A percentile compares a stretch with the other conserved stretches of the same genome.
phyloP scores from a whole-genome alignment of 345 rosid genomes.

The Gossypium stocksii region DNA sequence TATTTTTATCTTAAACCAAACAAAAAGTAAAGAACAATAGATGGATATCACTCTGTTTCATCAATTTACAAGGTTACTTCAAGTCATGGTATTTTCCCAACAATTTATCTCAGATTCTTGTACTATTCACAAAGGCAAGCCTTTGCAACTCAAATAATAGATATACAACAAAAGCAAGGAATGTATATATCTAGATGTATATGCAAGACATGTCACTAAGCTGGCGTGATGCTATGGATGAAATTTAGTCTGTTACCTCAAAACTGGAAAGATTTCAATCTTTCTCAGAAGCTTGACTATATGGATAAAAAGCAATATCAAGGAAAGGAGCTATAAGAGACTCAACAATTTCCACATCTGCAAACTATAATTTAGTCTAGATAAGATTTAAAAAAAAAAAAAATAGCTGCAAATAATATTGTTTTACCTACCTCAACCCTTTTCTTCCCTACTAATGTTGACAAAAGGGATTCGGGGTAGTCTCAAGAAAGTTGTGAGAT shows the following conservation, averaged over 20 bases:
- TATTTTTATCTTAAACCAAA: too few species aligned
- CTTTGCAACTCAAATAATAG: background rate
- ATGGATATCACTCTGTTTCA: too few species aligned
- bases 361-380: conserved; percentile 22
- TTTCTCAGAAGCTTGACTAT: conserved; percentile 33
- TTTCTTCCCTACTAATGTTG: conserved; percentile 55
- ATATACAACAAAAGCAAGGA: background rate
- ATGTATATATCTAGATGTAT: background rate
- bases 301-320: conserved; percentile 14
- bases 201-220: background rate
- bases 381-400: conserved; percentile 19
- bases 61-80: background rate
- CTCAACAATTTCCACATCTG: conserved; percentile 30
- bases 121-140: background rate
- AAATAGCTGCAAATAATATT: conserved; percentile 28
- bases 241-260: conserved; percentile 72
- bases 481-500: conserved; percentile 87
- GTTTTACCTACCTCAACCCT: conserved; percentile 86
- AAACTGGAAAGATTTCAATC: conserved; percentile 24
- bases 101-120: background rate
- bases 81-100: background rate
- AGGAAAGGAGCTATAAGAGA: conserved; percentile 19
- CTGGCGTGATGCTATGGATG: conserved; percentile 21
- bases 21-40: too few species aligned
- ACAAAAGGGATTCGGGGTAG: conserved; percentile 53